Base-by-base conservation (phyloP, 208 protist genomes). In the Herpetomonas tarakana region DNA sequence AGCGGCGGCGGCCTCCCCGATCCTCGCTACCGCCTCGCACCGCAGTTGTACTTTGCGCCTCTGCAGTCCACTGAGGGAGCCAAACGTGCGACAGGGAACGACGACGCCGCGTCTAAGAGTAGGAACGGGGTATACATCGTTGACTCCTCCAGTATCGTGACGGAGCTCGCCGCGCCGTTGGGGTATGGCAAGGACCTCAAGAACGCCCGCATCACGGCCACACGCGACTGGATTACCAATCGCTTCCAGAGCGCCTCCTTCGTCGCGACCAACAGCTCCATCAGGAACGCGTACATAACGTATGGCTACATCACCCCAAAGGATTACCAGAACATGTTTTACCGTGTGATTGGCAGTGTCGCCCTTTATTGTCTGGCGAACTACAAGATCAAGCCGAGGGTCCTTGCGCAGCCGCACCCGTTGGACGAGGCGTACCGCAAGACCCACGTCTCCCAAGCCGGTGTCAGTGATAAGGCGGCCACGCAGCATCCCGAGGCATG, bases 221-320 rank as follows among this genome's bases (percentile, higher is more conserved):
- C 79, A 28, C 72, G 86, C 1, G 63, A 77, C 29, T 93, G 86
- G 83, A 90, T 93, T 22, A 74, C 70, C 16, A 74, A 74, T 18
- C 77, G 77, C 45, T 90, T 93, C 57, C 74, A 88, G n/a, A 60
- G 69, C 14, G 76, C 75, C n/a, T 83, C 81, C 45, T 93, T 93
- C 62, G 75, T 68, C 38, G 72, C 81, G 26, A 79, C 62, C 18
- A 93, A 88, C 69, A 76, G 67, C 54, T 76, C 76, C 24, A 72
- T 81, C 58, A 68, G 62, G 35, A 73, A 87, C 68, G 83, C 86
- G 30, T 88, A 78, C 68, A 58, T 46, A 35, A 76, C 76, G 16
- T 90, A 83, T 51, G 56, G 64, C 21, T 76, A 81, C 53, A 63
- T 89, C 19, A 79, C 80, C 1, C 79, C 86, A 16, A 39, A 38